Percentiles rank a stretch among this genome's conserved stretches.
Conservation (phyloP, 306 rosid genomes). For the Inga laurina region DNA sequence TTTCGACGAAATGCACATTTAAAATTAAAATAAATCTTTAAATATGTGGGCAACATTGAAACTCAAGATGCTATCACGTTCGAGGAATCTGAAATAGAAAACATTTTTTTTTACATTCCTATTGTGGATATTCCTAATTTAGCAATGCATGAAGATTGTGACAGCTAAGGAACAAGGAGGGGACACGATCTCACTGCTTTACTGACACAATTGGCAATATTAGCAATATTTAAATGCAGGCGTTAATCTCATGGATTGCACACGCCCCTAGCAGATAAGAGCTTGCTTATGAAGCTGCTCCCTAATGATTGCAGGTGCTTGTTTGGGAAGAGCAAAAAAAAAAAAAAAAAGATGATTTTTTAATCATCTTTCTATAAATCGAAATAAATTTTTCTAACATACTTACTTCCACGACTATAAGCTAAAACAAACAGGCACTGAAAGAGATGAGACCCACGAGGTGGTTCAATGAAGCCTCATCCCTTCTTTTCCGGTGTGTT, state of each 20-base stretch:
- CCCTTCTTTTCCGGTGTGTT: too few species aligned
- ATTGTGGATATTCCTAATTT: too few species aligned
- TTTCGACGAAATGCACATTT: neutral
- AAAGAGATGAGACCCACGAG: too few species aligned
- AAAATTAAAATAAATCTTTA: neutral
- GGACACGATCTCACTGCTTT: neutral
- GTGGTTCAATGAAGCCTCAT: too few species aligned
- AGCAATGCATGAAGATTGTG: neutral
- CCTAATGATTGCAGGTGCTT: too few species aligned
- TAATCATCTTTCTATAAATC: rapidly evolving
- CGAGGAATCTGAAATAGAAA: neutral
- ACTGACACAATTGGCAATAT: neutral
- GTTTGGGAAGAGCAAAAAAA: too few species aligned
- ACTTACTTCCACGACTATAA: too few species aligned
- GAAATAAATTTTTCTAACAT: too few species aligned
- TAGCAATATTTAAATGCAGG: neutral
- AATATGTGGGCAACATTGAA: neutral
- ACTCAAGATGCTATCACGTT: neutral
- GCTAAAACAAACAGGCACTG: too few species aligned
- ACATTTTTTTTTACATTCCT: too few species aligned
- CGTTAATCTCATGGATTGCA: neutral
- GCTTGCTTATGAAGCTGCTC: too few species aligned
- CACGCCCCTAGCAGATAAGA: neutral
- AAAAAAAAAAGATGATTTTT: too few species aligned
- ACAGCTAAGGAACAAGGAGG: neutral